Evolutionary conservation across 352 stramenopile genomes (phyloP), one percentile per base, ranked within the genome.

Genomic region (Phytopythium chamaehyphon): DNA sequence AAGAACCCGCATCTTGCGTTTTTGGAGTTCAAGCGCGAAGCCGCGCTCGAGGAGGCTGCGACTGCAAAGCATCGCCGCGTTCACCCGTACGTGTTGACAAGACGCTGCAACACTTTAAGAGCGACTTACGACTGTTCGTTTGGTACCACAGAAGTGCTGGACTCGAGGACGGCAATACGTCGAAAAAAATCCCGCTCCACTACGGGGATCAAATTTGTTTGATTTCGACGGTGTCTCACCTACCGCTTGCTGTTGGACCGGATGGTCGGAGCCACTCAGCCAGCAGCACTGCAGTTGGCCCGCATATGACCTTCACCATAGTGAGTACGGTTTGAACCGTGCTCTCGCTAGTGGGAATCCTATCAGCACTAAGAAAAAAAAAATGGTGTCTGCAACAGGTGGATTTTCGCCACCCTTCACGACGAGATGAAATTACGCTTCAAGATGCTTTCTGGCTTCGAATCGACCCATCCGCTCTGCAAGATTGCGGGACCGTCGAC

Each of bases 1-100:
- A 84, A 78, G 62, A 86, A 88, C 48, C 21, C 73, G 8, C 76
- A 88, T 45, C 44, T 81, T 40, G 76, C 73, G n/a, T 88, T 88
- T 40, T 53, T 81, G 12, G 66, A 85, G 36, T 86, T 88, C 44
- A 71, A 61, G 40, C 53, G 50, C 14, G 42, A 75, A 12, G 53
- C 22, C 16, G 47, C 37, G 9, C 24, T 8, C 45, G 28, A 38
- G 22, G 46, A 44, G 7, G 10, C 12, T 10, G 24, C 5, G 1
- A 42, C 10, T 21, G 39, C 47, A 26, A 51, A 55, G 22, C 19
- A 55, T 2, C 59, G 63, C n/a, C 65, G 33, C 11, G 37, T 57
- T 31, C 58, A 64, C 31, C 56, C 57, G 59, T 72, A 38, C 44
- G 62, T 56, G 14, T n/a, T 33, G 9, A n/a, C 3, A 14, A 3